phyloP scores from a whole-genome alignment of 345 rosid genomes.

The Clarkia xantiana region DNA sequence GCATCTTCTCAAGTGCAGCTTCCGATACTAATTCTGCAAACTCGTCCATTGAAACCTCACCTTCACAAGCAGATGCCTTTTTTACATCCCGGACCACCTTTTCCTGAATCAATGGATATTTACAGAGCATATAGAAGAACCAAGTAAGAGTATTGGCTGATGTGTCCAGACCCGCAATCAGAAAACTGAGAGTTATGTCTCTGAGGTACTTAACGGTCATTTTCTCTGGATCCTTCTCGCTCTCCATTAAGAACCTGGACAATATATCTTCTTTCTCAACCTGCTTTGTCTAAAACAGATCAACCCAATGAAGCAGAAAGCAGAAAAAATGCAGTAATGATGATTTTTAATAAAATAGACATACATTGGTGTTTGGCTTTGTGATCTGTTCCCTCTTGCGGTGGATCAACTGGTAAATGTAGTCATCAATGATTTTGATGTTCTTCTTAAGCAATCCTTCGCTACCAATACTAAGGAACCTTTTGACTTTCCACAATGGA shows the following conservation, averaged over 20 bases:
- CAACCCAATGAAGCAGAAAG: neutral
- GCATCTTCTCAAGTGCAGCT: conserved; percentile 24
- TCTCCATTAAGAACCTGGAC: conserved; percentile 31
- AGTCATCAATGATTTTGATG: conserved; percentile 19
- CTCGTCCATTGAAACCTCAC: conserved; percentile 8
- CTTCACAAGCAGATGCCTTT: conserved; percentile 7
- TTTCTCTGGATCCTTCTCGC: conserved; percentile 26
- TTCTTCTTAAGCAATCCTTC: conserved; percentile 28
- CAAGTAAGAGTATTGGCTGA: conserved; percentile 25
- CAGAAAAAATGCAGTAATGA: neutral
- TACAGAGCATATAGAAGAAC: conserved; percentile 30
- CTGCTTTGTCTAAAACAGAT: conserved; percentile 9
- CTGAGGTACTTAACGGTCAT: conserved; percentile 26
- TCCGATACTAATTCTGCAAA: conserved; percentile 18
- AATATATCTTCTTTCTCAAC: conserved; percentile 19
- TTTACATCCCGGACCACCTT: conserved; percentile 16
- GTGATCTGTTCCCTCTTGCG: conserved; percentile 20
- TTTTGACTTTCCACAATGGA: conserved; percentile 20
- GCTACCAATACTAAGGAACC: conserved; percentile 21
- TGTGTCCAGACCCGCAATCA: conserved; percentile 28
- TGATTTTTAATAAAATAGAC: conserved; percentile 4
- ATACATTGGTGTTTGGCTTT: conserved; percentile 12
- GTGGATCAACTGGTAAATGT: conserved; percentile 19
- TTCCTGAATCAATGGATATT: conserved; percentile 18
- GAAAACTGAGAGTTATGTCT: conserved; percentile 30